These are phyloP conservation scores for Metschnikowia bowlesiae DNA, from an alignment of 805 yeast genomes.

Conservation along the genomic window DNA sequence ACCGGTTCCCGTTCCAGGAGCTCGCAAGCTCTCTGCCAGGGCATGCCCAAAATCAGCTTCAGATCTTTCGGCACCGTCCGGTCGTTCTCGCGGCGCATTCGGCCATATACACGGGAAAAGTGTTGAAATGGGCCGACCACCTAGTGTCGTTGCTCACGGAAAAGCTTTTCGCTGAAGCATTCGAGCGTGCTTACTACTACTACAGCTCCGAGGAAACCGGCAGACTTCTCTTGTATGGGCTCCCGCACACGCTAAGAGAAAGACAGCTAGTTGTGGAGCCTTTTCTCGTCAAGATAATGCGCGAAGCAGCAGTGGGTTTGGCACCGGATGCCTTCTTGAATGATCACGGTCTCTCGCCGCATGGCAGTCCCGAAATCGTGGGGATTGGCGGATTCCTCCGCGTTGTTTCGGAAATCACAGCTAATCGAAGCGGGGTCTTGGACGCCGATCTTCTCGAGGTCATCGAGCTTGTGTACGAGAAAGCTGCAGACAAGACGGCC, in stretches of 20 bases:
- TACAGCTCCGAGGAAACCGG: conserved; percentile 43
- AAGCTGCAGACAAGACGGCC: conserved; percentile 23
- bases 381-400: conserved; percentile 14
- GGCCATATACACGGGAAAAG: conserved; percentile 52
- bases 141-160: conserved; percentile 44
- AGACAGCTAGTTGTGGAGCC: conserved; percentile 49
- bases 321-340: neutral
- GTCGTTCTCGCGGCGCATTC: conserved; percentile 17
- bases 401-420: conserved; percentile 10
- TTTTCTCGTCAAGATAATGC: conserved; percentile 54
- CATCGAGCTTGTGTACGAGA: conserved; percentile 24
- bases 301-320: conserved; percentile 24
- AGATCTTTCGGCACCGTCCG: conserved; percentile 22
- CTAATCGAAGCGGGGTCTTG: conserved; percentile 6
- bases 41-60: conserved; percentile 14
- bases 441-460: conserved; percentile 11
- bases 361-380: neutral
- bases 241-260: conserved; percentile 44
- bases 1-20: conserved; percentile 31
- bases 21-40: conserved; percentile 13
- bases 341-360: neutral
- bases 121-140: conserved; percentile 68
- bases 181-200: conserved; percentile 50
- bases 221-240: conserved; percentile 49
- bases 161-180: conserved; percentile 51